Percentiles rank a stretch among this genome's conserved stretches.
Evolutionary conservation across 768 basidiomycete genomes (phyloP).

Genomic region (Lactarius psammicola): DNA sequence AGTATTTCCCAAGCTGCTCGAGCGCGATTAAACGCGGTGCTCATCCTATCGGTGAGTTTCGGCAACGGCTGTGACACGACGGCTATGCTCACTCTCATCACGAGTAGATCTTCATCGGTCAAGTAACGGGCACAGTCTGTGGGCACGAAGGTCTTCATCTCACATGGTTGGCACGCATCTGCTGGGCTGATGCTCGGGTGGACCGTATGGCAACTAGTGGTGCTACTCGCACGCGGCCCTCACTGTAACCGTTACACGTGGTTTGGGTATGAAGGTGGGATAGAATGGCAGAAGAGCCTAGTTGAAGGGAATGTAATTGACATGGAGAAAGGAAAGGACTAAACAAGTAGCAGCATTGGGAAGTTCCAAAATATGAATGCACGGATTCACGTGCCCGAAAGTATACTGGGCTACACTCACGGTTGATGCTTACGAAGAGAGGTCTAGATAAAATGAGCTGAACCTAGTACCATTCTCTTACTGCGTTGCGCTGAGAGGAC

Average conservation of each 20-base stretch:
- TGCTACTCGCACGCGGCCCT: constrained; percentile 37
- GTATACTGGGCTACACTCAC: background rate
- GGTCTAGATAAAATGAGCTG: background rate
- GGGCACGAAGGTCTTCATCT: constrained; percentile 38
- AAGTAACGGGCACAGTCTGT: constrained; percentile 42
- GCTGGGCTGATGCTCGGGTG: constrained; percentile 34
- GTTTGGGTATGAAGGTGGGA: constrained; percentile 25
- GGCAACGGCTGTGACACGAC: background rate
- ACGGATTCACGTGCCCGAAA: background rate
- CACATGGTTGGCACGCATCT: constrained; percentile 36
- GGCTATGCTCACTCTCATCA: background rate
- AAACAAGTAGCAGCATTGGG: background rate
- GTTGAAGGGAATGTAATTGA: background rate
- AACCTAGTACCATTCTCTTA: background rate
- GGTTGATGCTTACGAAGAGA: too few relatives aligned
- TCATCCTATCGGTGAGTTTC: constrained; percentile 22
- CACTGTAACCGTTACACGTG: constrained; percentile 20
- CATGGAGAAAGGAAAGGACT: background rate
- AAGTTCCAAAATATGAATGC: background rate
- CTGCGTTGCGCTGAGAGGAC: too few relatives aligned
- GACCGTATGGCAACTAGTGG: constrained; percentile 32
- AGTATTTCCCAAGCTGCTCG: constrained; percentile 14
- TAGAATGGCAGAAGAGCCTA: constrained; percentile 17
- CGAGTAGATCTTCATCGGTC: constrained; percentile 31
- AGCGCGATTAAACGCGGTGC: constrained; percentile 22